Conservation (phyloP, 176 grass and related monocot genomes). For the Eragrostis nindensis region DNA sequence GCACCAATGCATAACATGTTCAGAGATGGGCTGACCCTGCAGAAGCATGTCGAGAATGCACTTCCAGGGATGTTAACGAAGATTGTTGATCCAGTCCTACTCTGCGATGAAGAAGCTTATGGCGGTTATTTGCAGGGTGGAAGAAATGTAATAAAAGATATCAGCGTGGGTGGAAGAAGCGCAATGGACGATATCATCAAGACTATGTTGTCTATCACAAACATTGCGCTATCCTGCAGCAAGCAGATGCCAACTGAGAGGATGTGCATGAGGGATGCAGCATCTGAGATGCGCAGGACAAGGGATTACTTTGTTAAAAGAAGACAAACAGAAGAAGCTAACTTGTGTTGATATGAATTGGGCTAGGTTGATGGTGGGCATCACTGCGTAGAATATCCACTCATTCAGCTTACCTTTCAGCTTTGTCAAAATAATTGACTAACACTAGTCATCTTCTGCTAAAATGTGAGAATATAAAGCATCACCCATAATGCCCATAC, state of each 20-base stretch:
- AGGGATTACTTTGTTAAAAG: background rate
- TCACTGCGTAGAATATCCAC: no score
- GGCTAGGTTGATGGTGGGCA: no score
- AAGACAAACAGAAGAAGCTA: background rate
- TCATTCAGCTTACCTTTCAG: no score
- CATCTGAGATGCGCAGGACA: conserved; percentile 9
- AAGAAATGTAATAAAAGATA: background rate
- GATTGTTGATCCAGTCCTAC: conserved; percentile 23
- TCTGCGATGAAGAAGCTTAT: background rate
- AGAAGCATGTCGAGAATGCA: conserved; percentile 5
- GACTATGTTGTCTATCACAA: conserved; percentile 1
- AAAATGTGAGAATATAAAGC: no score
- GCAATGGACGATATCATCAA: no score
- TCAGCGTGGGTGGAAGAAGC: no score
- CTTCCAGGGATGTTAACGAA: conserved; percentile 19
- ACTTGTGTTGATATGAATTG: no score
- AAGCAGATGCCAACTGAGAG: conserved; percentile 37
- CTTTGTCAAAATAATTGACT: no score
- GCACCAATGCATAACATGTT: conserved; percentile 42
- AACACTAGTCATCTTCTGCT: no score
- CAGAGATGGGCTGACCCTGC: conserved; percentile 27
- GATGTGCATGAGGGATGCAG: conserved; percentile 31
- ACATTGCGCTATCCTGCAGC: conserved; percentile 26
- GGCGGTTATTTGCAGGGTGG: background rate
- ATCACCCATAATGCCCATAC: no score